Conservation (phyloP, 2,329 filamentous ascomycete genomes). For the Aaosphaeria arxii region DNA sequence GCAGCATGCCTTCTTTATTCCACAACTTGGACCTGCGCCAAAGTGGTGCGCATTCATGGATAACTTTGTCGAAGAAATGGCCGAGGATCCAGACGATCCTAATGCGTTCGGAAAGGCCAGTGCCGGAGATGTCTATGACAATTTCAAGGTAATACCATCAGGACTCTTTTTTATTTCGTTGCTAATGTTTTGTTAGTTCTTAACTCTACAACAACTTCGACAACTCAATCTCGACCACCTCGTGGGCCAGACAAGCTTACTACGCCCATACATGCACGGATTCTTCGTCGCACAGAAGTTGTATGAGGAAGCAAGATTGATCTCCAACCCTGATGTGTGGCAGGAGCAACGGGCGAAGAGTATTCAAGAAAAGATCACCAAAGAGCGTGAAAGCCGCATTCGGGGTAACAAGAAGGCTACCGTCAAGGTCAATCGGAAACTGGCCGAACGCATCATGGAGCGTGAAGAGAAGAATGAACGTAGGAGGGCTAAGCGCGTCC, state of each 20-base stretch:
- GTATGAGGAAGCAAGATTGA: conserved; percentile 91
- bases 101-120: conserved; percentile 53
- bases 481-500: conserved; percentile 44
- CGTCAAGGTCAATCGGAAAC: conserved; percentile 82
- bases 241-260: conserved; percentile 81
- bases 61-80: conserved; percentile 98
- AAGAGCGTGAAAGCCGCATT: conserved; percentile 92
- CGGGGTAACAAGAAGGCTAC: conserved; percentile 87
- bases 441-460: conserved; percentile 63
- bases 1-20: conserved; percentile 93
- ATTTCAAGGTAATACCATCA: conserved; percentile 65
- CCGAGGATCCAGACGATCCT: conserved; percentile 69
- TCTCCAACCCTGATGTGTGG: conserved; percentile 90
- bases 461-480: conserved; percentile 65
- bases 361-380: conserved; percentile 92
- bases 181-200: conserved; percentile 52
- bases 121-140: conserved; percentile 85
- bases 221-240: conserved; percentile 84
- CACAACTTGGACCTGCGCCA: conserved; percentile 87
- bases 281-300: conserved; percentile 95
- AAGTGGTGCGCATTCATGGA: conserved; percentile 97
- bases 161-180: no score
- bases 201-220: conserved; percentile 82
- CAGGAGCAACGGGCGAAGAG: conserved; percentile 89
- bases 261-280: conserved; percentile 97